These are phyloP conservation scores for Tetraselmis chui DNA, from an alignment of 139 green algal species.

Conservation along the genomic window DNA sequence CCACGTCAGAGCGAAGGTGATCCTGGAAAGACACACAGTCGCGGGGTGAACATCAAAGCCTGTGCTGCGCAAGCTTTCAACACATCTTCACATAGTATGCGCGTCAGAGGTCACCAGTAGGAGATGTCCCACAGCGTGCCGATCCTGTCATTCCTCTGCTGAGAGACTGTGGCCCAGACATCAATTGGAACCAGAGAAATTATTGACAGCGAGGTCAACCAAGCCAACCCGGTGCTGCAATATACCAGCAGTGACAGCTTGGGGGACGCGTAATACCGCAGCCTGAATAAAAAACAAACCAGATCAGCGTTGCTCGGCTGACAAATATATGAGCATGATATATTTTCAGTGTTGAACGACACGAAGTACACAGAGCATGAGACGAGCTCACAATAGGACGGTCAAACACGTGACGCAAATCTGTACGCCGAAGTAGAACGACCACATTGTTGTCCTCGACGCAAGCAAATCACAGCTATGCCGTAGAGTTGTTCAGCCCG, in stretches of 20 bases:
- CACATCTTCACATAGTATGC: too few species aligned
- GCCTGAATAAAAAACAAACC: slow-evolving; percentile 23
- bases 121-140: slow-evolving; percentile 56
- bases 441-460: too few species aligned
- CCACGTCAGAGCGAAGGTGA: slow-evolving; percentile 78
- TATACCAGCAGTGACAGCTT: slow-evolving; percentile 40
- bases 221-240: slow-evolving; percentile 54
- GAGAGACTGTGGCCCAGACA: slow-evolving; percentile 50
- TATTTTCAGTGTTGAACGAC: background rate
- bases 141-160: slow-evolving; percentile 23
- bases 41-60: too few species aligned
- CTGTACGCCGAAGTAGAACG: background rate
- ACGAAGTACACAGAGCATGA: background rate
- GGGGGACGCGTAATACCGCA: slow-evolving; percentile 49
- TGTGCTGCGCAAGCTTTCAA: too few species aligned
- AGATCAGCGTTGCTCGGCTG: background rate
- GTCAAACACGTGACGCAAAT: background rate
- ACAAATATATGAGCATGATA: too few species aligned
- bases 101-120: too few species aligned
- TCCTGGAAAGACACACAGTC: slow-evolving; percentile 41
- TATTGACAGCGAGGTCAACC: slow-evolving; percentile 76
- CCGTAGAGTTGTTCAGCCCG: too few species aligned
- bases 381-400: background rate
- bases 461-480: too few species aligned
- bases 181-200: slow-evolving; percentile 80